phyloP scores from a whole-genome alignment of 495 filamentous ascomycete genomes.

The Talaromyces liani region DNA sequence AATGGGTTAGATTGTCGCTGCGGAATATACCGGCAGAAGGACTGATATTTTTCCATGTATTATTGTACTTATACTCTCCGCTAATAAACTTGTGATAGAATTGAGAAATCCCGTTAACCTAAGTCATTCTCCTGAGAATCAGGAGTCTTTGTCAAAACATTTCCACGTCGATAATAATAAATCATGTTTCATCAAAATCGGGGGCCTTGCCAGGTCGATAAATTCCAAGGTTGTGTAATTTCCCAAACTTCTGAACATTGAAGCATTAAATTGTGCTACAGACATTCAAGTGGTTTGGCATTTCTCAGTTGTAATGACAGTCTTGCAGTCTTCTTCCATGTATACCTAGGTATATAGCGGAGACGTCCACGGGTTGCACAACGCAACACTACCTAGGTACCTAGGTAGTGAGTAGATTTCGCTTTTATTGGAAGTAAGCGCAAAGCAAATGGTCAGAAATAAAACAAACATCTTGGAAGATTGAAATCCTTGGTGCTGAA shows the following conservation, averaged over 20 bases:
- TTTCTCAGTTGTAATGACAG: not conserved
- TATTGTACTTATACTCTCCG: not conserved
- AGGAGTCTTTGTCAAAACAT: not conserved
- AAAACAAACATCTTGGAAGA: not conserved
- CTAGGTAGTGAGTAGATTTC: not conserved
- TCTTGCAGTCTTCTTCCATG: not conserved
- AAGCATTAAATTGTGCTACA: not conserved
- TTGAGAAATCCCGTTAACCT: not conserved
- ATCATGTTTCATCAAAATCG: too few species aligned
- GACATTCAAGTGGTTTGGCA: not conserved
- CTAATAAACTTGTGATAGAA: not conserved
- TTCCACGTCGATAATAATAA: too few species aligned
- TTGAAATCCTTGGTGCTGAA: not conserved
- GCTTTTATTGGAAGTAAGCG: not conserved
- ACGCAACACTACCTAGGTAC: not conserved
- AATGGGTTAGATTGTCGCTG: not conserved
- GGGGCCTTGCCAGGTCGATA: not conserved
- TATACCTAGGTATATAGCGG: not conserved
- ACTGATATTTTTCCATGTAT: not conserved
- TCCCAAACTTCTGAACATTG: not conserved
- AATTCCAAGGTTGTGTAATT: not conserved
- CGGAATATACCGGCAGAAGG: not conserved
- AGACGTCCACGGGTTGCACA: not conserved
- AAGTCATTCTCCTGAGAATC: too few species aligned
- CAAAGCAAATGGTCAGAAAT: not conserved